Conservation (phyloP, 2,329 filamentous ascomycete species). For the Rhexocercosporidium sp. region DNA sequence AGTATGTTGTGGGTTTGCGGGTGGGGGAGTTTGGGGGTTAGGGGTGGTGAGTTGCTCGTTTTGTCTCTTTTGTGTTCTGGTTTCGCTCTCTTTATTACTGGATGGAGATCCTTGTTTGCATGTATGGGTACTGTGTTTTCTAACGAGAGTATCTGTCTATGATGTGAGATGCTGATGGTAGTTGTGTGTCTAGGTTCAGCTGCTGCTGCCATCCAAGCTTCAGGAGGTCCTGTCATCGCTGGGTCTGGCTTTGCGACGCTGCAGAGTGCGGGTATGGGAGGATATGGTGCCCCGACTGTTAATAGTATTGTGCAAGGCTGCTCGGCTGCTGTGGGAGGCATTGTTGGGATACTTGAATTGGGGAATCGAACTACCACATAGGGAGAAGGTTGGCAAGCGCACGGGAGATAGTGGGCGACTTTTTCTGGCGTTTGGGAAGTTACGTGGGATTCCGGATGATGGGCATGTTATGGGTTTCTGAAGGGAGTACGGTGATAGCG, state of each 20-base stretch:
- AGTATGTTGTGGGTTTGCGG: constrained; percentile 2
- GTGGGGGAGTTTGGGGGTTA: background rate
- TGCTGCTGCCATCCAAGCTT: constrained; percentile 12
- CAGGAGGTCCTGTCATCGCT: constrained; percentile 9
- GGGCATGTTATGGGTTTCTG: too few species aligned
- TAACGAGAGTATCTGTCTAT: too few species aligned
- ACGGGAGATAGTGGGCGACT: too few species aligned
- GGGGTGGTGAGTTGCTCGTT: background rate
- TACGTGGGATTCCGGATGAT: background rate
- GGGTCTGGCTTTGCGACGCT: constrained; percentile 13
- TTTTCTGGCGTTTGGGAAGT: too few species aligned
- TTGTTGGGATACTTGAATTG: background rate
- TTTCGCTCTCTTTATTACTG: background rate
- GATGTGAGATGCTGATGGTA: too few species aligned
- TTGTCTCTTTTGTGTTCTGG: background rate
- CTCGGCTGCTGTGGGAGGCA: background rate
- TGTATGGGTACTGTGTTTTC: background rate
- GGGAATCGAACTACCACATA: background rate
- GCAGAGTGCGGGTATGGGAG: constrained; percentile 21
- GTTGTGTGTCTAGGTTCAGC: background rate
- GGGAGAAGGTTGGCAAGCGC: too few species aligned
- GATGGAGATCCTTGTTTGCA: too few species aligned
- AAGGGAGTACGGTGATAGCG: too few species aligned
- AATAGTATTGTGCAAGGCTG: constrained; percentile 4
- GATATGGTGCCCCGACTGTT: constrained; percentile 12